Percentiles rank a stretch among this genome's conserved stretches.
phyloP scores from a whole-genome alignment of 148 eudicot genomes.

The Drosera capensis region DNA sequence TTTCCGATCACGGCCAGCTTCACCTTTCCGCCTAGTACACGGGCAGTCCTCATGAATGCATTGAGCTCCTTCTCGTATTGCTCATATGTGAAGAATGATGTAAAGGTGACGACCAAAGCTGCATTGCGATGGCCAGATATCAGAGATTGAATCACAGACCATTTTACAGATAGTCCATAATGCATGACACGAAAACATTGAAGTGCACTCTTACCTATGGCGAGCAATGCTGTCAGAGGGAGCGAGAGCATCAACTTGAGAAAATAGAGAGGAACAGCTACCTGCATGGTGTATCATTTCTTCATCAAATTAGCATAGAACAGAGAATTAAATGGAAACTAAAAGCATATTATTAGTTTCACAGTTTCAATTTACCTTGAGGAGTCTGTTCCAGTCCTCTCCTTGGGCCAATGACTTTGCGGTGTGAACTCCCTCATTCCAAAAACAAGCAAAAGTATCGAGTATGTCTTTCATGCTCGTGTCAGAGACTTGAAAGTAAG shows the following conservation, averaged over 20 bases:
- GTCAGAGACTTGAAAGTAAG: conserved; percentile 53
- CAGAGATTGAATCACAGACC: not conserved
- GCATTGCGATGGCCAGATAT: conserved; percentile 16
- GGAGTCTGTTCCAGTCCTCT: conserved; percentile 61
- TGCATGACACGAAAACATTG: not conserved
- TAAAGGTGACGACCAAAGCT: conserved; percentile 58
- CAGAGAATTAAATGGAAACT: not conserved
- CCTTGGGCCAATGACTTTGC: conserved; percentile 45
- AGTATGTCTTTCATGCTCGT: conserved; percentile 23
- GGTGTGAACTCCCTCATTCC: conserved; percentile 36
- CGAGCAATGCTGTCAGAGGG: conserved; percentile 32
- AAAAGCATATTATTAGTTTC: not conserved
- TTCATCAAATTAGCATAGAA: not conserved
- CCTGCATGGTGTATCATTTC: conserved; percentile 27
- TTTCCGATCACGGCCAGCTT: conserved; percentile 3
- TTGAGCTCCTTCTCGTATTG: conserved; percentile 71
- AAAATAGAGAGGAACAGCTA: conserved; percentile 31
- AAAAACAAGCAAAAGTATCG: conserved; percentile 17
- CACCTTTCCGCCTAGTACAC: conserved; percentile 6
- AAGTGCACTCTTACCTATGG: conserved; percentile 37
- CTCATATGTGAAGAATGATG: conserved; percentile 61
- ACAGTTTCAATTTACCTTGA: conserved; percentile 35
- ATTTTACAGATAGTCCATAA: not conserved
- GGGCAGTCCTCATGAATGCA: conserved; percentile 11
- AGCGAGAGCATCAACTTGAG: conserved; percentile 34